A percentile compares a stretch with the other conserved stretches of the same genome.
phyloP scores from a whole-genome alignment of 2,329 filamentous ascomycete species.

The Fusarium sp. region DNA sequence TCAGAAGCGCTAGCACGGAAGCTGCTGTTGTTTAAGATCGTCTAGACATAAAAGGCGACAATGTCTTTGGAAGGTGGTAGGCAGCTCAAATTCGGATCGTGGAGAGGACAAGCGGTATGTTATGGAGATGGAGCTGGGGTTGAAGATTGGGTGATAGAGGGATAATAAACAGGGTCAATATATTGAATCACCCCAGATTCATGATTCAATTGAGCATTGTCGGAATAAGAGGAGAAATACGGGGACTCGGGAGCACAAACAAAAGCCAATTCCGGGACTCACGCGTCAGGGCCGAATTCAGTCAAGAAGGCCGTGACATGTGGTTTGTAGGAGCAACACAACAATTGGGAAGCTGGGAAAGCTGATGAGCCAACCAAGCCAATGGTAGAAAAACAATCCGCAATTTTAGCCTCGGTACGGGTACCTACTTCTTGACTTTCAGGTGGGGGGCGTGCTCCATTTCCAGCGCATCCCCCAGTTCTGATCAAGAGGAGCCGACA shows the following conservation, averaged over 20 bases:
- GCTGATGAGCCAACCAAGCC: constrained; percentile 32
- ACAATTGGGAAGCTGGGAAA: constrained; percentile 25
- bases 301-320: constrained; percentile 45
- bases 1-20: constrained; percentile 7
- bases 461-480: constrained; percentile 26
- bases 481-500: constrained; percentile 29
- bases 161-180: constrained; percentile 22
- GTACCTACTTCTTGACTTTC: constrained; percentile 22
- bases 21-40: constrained; percentile 12
- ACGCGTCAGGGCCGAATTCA: constrained; percentile 46
- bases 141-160: constrained; percentile 18
- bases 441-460: constrained; percentile 33
- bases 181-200: constrained; percentile 41
- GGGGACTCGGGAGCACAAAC: constrained; percentile 25
- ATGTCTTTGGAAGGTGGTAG: constrained; percentile 11
- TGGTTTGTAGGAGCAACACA: constrained; percentile 37
- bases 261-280: constrained; percentile 37
- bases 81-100: constrained; percentile 10
- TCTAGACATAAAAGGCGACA: constrained; percentile 33
- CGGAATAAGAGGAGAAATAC: constrained; percentile 21
- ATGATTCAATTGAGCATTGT: constrained; percentile 35
- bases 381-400: constrained; percentile 18
- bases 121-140: constrained; percentile 1
- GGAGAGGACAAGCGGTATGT: constrained; percentile 27
- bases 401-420: constrained; percentile 44